Evolutionary conservation across 371 early-diverging fungal genomes (phyloP).

Genomic region (Sporodiniella umbellata): DNA sequence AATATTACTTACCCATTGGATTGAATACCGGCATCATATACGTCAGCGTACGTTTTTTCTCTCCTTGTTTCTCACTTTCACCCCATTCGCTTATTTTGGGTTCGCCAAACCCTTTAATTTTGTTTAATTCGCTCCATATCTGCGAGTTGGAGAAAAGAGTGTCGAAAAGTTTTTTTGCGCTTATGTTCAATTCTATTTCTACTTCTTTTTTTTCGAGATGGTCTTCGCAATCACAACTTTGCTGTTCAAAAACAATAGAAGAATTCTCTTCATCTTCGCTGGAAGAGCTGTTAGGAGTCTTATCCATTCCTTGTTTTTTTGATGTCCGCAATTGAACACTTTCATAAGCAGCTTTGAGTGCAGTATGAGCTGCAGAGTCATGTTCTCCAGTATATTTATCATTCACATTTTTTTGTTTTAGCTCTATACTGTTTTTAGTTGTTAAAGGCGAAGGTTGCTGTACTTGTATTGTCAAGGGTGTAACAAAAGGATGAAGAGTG

Average conservation of each 20-base stretch:
- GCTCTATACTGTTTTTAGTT: constrained; percentile 1
- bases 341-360: constrained; percentile 33
- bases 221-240: constrained; percentile 58
- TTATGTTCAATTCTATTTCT: constrained; percentile 40
- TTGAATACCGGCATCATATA: constrained; percentile 57
- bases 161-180: constrained; percentile 56
- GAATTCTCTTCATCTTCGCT: constrained; percentile 5
- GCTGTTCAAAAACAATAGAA: constrained; percentile 26
- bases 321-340: background rate
- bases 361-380: constrained; percentile 32
- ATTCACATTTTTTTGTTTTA: background rate
- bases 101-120: constrained; percentile 30
- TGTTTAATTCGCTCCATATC: constrained; percentile 46
- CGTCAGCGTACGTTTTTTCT: constrained; percentile 34
- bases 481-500: constrained; percentile 25
- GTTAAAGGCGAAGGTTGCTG: constrained; percentile 8
- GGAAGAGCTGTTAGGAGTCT: background rate
- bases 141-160: constrained; percentile 43
- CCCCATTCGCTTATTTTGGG: constrained; percentile 23
- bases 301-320: background rate
- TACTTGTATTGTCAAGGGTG: constrained; percentile 38
- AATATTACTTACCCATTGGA: constrained; percentile 36
- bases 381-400: background rate
- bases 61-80: constrained; percentile 4
- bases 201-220: constrained; percentile 64